Percentiles rank a stretch among this genome's conserved stretches.
Evolutionary conservation across 208 protist species (phyloP).

Genomic region (Sergeia podlipaevii): DNA sequence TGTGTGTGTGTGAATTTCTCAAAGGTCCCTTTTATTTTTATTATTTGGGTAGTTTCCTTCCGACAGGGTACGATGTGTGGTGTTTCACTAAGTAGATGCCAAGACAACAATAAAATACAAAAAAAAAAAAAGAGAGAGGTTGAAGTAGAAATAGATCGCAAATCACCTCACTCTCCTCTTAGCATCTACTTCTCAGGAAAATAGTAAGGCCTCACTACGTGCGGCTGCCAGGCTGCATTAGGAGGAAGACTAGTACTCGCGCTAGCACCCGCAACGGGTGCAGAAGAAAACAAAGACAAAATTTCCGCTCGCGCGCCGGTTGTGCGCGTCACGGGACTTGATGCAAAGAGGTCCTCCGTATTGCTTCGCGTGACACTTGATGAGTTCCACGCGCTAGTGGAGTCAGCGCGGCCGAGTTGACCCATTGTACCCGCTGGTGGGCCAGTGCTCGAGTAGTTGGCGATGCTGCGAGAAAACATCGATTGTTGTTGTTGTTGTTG

Average conservation of each 20-base stretch:
- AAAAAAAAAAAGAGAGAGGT: constrained; percentile 4
- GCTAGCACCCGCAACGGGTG: no score
- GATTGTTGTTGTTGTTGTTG: constrained; percentile 4
- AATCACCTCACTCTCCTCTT: neutral
- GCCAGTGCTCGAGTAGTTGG: neutral
- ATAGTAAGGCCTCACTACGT: constrained; percentile 26
- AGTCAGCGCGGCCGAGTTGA: no score
- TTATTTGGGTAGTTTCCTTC: no score
- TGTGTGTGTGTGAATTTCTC: no score
- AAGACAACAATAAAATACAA: neutral
- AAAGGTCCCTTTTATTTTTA: no score
- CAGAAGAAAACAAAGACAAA: constrained; percentile 45
- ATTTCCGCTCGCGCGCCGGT: no score
- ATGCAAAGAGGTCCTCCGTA: no score
- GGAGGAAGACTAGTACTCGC: no score
- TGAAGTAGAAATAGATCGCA: constrained; percentile 1
- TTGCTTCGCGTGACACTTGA: no score
- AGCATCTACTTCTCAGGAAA: constrained; percentile 11
- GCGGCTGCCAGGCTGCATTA: constrained; percentile 51
- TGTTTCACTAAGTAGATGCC: neutral
- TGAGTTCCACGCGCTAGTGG: no score
- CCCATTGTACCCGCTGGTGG: neutral
- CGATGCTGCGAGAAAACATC: constrained; percentile 13
- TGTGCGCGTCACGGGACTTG: no score
- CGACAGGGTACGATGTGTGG: no score